A percentile compares a stretch with the other conserved stretches of the same genome.
Conservation (phyloP, 768 basidiomycete species). For the Kwoniella sp. region DNA sequence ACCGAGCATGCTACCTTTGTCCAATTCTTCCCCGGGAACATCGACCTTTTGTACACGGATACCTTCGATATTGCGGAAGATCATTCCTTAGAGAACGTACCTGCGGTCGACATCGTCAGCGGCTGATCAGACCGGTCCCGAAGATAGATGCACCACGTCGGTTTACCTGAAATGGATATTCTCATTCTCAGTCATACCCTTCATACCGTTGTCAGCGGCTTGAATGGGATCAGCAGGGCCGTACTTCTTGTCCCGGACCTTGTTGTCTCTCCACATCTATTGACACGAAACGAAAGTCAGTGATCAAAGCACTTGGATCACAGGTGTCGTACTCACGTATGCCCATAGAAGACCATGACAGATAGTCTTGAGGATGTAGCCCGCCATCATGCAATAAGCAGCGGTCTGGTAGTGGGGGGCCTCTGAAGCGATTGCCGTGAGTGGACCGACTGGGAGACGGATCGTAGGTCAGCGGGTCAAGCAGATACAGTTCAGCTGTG, state of each 20-base stretch:
- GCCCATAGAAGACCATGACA: slow-evolving; percentile 40
- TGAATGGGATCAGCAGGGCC: slow-evolving; percentile 48
- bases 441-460: slow-evolving; percentile 30
- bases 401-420: slow-evolving; percentile 52
- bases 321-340: slow-evolving; percentile 28
- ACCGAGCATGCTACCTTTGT: too few species aligned
- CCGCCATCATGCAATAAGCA: slow-evolving; percentile 49
- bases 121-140: neutral
- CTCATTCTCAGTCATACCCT: slow-evolving; percentile 53
- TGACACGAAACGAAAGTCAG: neutral
- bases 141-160: neutral
- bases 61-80: too few species aligned
- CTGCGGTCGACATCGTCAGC: neutral
- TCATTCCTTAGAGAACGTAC: neutral
- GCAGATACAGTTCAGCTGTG: neutral
- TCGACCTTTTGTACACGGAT: too few species aligned
- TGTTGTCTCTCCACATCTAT: slow-evolving; percentile 53
- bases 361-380: slow-evolving; percentile 48
- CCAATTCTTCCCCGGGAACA: too few species aligned
- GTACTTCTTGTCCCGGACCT: slow-evolving; percentile 43
- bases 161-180: slow-evolving; percentile 47
- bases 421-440: slow-evolving; percentile 42
- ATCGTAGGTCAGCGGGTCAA: neutral
- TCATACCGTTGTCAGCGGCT: slow-evolving; percentile 55
- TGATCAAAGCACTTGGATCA: neutral